These are phyloP conservation scores for Gelatoporia subvermispora DNA, from an alignment of 768 basidiomycete species.

Conservation along the genomic window DNA sequence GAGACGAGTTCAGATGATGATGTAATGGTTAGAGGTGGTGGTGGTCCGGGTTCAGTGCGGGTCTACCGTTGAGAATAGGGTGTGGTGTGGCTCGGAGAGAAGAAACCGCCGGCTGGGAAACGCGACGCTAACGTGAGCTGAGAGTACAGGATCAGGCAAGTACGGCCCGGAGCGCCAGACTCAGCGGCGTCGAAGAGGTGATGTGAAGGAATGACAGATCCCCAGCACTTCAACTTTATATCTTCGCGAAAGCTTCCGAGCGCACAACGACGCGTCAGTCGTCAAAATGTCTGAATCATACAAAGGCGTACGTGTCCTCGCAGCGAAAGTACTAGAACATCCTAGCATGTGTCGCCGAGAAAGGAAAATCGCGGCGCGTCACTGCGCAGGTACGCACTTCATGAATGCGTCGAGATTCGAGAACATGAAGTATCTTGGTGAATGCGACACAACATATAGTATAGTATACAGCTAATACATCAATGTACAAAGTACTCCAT, in stretches of 20 bases:
- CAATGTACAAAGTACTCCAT: too few relatives aligned
- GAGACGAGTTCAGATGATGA: neutral
- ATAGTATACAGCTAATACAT: too few relatives aligned
- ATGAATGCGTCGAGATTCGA: neutral
- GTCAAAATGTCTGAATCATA: conserved; percentile 4
- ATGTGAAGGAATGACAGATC: too few relatives aligned
- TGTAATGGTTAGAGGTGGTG: neutral
- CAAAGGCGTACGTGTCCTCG: conserved; percentile 1
- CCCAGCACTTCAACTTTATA: too few relatives aligned
- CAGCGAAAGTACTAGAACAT: conserved; percentile 14
- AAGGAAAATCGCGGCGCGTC: neutral
- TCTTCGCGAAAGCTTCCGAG: conserved; percentile 9
- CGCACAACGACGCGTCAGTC: conserved; percentile 5
- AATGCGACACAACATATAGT: too few relatives aligned
- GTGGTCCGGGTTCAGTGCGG: neutral
- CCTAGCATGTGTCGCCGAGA: neutral
- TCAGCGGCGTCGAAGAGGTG: too few relatives aligned
- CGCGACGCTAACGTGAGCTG: too few relatives aligned
- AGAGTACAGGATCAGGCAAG: too few relatives aligned
- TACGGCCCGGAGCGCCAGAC: too few relatives aligned
- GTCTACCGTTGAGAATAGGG: too few relatives aligned
- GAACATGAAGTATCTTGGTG: too few relatives aligned
- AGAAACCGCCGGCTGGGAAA: neutral
- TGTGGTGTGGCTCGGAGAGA: neutral
- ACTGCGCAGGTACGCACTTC: neutral